Base-by-base conservation (phyloP, 1,284 basidiomycete genomes). In the Agaricales sp. region DNA sequence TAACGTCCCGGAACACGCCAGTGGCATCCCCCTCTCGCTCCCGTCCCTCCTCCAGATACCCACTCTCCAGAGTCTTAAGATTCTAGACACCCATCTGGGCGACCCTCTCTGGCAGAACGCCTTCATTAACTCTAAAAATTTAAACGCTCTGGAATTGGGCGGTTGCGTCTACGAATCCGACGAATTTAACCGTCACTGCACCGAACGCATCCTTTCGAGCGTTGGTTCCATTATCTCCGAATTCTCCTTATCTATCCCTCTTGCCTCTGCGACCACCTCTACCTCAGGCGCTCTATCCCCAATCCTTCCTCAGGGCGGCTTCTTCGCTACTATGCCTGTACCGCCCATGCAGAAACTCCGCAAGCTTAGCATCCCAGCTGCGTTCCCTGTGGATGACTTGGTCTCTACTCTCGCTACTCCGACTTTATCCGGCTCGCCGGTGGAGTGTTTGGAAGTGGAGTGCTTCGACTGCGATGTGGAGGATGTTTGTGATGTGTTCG, bases 11-110 rank as follows among this genome's bases (percentile, higher is more conserved):
- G 64, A 68, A 46, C 78, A 81, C 59, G 69, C 78, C 37, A 11
- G 11, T 11, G 8, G 11, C 30, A 18, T 67, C 13, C 70, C 77
- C 39, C 77, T 86, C 45, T 72, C 67, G 16, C 71, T 87, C 1
- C 82, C 84, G 2, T 75, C 73, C 13, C 75, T 87, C 49, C 70
- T 87, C 46, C 71, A 72, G 52, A 70, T 87, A 44, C 73, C 77
- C 3, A 69, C 74, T 45, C 73, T 87, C 39, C 72, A 68, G 38
- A 74, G 72, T 53, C 78, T 87, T 53, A 69, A 71, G 48, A 77
- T 87, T 54, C 74, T 73, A 47, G 82, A 85, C 58, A 85, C 82
- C 0, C 82, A 82, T 62, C 73, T 87, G 50, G 82, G 82, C 21
- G 77, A 82, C 61, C 67, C 68, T 35, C 66, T 67, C 22, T 83